Percentiles rank a stretch among this genome's conserved stretches.
Conservation (phyloP, 2,329 filamentous ascomycete genomes). For the Colletotrichum ledebouriae region DNA sequence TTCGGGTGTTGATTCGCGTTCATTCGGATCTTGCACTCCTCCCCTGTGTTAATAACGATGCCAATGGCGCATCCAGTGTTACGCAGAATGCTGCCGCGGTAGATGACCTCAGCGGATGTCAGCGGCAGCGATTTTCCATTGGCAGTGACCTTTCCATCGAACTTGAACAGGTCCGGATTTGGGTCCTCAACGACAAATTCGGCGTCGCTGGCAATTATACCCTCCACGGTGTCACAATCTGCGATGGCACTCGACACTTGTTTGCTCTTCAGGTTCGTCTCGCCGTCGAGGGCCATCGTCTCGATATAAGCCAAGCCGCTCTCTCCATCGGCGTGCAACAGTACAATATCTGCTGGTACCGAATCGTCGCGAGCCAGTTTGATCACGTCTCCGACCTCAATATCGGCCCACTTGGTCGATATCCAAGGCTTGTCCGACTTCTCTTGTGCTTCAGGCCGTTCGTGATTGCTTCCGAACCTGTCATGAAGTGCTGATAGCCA, state of each 20-base stretch:
- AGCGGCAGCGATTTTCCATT: conserved; percentile 73
- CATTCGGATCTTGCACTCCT: conserved; percentile 94
- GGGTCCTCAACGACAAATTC: conserved; percentile 82
- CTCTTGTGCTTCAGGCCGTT: conserved; percentile 45
- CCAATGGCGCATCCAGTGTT: conserved; percentile 83
- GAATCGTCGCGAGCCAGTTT: conserved; percentile 76
- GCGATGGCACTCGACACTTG: conserved; percentile 74
- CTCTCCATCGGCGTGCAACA: conserved; percentile 82
- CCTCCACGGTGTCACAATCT: conserved; percentile 66
- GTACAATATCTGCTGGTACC: conserved; percentile 84
- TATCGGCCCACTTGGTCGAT: conserved; percentile 57
- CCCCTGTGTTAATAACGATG: conserved; percentile 88
- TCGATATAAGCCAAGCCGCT: conserved; percentile 87
- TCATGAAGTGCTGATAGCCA: conserved; percentile 9
- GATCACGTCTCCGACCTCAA: conserved; percentile 65
- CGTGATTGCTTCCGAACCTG: conserved; percentile 48
- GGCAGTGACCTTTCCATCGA: conserved; percentile 76
- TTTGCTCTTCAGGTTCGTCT: conserved; percentile 86
- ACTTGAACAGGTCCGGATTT: conserved; percentile 82
- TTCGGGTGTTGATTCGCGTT: conserved; percentile 90
- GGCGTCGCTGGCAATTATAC: conserved; percentile 68
- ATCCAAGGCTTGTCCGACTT: conserved; percentile 70
- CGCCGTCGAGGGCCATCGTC: conserved; percentile 86
- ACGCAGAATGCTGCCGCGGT: conserved; percentile 85
- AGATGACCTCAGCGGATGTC: conserved; percentile 85